A percentile compares a stretch with the other conserved stretches of the same genome.
phyloP scores from a whole-genome alignment of 139 green algal species.

The Volvox africanus region DNA sequence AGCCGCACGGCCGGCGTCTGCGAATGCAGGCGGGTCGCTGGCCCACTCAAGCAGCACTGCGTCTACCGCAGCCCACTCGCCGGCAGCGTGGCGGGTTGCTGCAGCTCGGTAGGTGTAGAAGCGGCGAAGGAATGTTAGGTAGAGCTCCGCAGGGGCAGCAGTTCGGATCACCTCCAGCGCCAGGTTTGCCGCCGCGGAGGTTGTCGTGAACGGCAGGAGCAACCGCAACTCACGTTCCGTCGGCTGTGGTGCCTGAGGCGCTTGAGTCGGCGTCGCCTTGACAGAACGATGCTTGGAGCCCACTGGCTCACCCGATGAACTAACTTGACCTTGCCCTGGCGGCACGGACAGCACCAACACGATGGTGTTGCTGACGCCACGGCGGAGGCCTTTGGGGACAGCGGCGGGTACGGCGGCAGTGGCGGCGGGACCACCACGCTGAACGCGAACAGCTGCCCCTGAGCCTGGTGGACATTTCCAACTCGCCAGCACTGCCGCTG shows the following conservation, averaged over 20 bases:
- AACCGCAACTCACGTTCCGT: conserved; percentile 61
- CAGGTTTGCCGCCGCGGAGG: conserved; percentile 47
- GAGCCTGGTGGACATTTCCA: conserved; percentile 1
- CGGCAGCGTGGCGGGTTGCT: neutral
- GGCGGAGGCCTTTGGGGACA: conserved; percentile 17
- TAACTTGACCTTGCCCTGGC: neutral
- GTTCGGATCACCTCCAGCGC: conserved; percentile 65
- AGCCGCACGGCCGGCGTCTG: neutral
- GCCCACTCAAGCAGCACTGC: conserved; percentile 60
- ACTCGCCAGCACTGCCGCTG: conserved; percentile 41
- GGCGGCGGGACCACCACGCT: neutral
- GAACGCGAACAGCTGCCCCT: neutral
- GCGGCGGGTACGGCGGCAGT: neutral
- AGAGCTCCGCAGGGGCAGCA: conserved; percentile 52
- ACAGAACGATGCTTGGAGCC: neutral
- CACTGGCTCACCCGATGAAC: neutral
- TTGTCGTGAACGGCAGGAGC: conserved; percentile 57
- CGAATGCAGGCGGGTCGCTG: conserved; percentile 22
- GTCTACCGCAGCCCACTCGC: conserved; percentile 55
- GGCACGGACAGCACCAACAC: conserved; percentile 16
- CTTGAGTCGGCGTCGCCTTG: neutral
- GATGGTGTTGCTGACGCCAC: conserved; percentile 15
- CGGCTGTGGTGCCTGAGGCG: neutral
- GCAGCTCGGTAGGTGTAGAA: conserved; percentile 52
- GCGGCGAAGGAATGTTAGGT: conserved; percentile 52